phyloP scores from a whole-genome alignment of 331 rosid species.

The Ulmus americana region DNA sequence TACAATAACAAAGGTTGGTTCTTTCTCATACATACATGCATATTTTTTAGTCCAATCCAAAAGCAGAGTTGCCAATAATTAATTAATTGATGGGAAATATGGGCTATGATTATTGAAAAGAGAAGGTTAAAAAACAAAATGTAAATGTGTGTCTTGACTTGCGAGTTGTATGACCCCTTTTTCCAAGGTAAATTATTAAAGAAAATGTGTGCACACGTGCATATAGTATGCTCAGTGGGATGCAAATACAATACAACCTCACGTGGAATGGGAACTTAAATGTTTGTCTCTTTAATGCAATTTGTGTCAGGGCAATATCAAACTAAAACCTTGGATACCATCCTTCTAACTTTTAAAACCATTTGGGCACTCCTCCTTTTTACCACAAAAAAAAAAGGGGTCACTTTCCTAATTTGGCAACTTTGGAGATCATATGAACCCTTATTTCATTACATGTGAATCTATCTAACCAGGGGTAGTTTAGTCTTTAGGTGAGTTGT shows the following conservation, averaged over 20 bases:
- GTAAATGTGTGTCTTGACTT: slow-evolving; percentile 16
- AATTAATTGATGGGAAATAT: slow-evolving; percentile 2
- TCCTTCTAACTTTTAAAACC: slow-evolving; percentile 23
- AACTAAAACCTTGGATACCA: slow-evolving; percentile 61
- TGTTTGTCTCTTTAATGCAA: slow-evolving; percentile 46
- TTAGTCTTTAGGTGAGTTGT: background rate
- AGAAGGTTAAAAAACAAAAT: background rate
- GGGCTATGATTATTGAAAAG: slow-evolving; percentile 7
- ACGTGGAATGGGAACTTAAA: slow-evolving; percentile 58
- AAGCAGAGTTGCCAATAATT: background rate
- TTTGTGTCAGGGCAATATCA: slow-evolving; percentile 55
- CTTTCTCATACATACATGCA: no score
- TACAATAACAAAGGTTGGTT: background rate
- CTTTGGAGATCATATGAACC: background rate
- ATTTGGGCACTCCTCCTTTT: slow-evolving; percentile 3
- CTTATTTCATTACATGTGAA: background rate
- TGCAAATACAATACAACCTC: slow-evolving; percentile 38
- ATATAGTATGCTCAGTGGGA: slow-evolving; percentile 32
- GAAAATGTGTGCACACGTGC: slow-evolving; percentile 57
- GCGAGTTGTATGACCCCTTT: slow-evolving; percentile 18
- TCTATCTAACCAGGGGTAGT: background rate
- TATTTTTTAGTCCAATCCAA: background rate
- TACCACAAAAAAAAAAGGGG: background rate
- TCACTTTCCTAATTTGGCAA: background rate
- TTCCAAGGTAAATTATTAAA: slow-evolving; percentile 27